Conservation (phyloP, 257 asterid species). For the Ocimum tenuiflorum region DNA sequence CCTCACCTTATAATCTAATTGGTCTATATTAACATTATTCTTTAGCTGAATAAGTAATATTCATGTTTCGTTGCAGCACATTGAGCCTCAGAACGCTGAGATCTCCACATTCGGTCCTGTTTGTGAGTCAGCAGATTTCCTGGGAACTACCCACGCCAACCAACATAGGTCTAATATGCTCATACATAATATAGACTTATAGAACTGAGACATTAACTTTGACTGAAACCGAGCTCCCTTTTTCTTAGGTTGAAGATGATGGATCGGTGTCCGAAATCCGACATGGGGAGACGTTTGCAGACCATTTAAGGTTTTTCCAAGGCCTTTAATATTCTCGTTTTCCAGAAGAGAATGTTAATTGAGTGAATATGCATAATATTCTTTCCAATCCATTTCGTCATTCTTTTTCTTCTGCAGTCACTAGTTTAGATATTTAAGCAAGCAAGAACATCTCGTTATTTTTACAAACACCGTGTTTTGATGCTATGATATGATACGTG, state of each 20-base stretch:
- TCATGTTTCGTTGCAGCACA: conserved; percentile 58
- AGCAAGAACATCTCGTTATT: too few species aligned
- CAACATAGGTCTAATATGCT: conserved; percentile 33
- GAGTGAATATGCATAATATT: too few species aligned
- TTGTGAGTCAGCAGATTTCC: conserved; percentile 94
- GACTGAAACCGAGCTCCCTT: conserved; percentile 6
- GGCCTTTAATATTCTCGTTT: conserved; percentile 35
- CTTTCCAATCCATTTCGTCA: too few species aligned
- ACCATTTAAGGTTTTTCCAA: conserved; percentile 70
- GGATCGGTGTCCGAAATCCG: conserved; percentile 74
- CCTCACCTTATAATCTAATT: too few species aligned
- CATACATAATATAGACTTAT: not conserved
- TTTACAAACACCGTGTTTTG: too few species aligned
- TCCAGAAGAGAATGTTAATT: too few species aligned
- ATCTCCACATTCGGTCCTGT: conserved; percentile 78
- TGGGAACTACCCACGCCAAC: conserved; percentile 83
- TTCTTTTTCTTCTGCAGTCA: too few species aligned
- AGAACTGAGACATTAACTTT: too few species aligned
- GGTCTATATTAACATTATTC: not conserved
- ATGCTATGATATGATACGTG: too few species aligned
- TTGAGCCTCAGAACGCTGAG: conserved; percentile 60
- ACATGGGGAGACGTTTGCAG: conserved; percentile 76
- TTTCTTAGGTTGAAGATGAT: conserved; percentile 68
- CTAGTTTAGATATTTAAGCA: too few species aligned
- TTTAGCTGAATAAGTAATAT: not conserved